phyloP scores from a whole-genome alignment of 1,139 yeast genomes.

The Taphrina flavorubra region DNA sequence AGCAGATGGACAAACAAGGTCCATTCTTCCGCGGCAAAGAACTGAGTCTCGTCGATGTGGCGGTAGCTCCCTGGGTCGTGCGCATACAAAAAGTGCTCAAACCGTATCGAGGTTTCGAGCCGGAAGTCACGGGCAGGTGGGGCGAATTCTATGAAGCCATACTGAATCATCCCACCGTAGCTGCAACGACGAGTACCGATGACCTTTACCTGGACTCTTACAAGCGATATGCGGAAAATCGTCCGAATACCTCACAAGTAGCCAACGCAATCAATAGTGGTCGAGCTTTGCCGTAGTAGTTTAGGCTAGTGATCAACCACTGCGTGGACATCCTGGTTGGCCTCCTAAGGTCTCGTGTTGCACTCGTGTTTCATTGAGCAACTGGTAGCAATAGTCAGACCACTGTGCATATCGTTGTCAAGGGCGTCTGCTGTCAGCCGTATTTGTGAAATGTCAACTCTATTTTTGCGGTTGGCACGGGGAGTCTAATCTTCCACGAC shows the following conservation, averaged over 20 bases:
- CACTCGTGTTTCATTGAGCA: too few species aligned
- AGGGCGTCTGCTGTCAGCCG: too few species aligned
- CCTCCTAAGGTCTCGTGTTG: too few species aligned
- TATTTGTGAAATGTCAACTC: too few species aligned
- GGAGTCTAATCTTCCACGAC: too few species aligned
- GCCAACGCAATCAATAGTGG: conserved; percentile 41
- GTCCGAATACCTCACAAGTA: conserved; percentile 41
- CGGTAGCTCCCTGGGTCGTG: conserved; percentile 38
- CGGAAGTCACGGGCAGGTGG: conserved; percentile 26
- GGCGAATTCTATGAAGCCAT: conserved; percentile 24
- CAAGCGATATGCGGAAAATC: conserved; percentile 40
- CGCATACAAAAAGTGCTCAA: conserved; percentile 36
- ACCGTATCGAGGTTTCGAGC: conserved; percentile 39
- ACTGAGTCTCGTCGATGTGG: conserved; percentile 33
- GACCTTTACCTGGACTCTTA: conserved; percentile 40
- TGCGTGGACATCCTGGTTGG: background rate
- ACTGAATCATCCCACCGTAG: conserved; percentile 18
- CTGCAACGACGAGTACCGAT: conserved; percentile 33
- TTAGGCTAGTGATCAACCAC: background rate
- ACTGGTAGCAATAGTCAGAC: too few species aligned
- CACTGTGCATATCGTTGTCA: too few species aligned
- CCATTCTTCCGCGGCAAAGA: conserved; percentile 32
- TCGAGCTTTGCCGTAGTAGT: conserved; percentile 29
- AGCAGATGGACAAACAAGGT: conserved; percentile 21
- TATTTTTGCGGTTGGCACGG: too few species aligned